phyloP scores from a whole-genome alignment of 2,329 filamentous ascomycete species.

The Alternaria brassicae region DNA sequence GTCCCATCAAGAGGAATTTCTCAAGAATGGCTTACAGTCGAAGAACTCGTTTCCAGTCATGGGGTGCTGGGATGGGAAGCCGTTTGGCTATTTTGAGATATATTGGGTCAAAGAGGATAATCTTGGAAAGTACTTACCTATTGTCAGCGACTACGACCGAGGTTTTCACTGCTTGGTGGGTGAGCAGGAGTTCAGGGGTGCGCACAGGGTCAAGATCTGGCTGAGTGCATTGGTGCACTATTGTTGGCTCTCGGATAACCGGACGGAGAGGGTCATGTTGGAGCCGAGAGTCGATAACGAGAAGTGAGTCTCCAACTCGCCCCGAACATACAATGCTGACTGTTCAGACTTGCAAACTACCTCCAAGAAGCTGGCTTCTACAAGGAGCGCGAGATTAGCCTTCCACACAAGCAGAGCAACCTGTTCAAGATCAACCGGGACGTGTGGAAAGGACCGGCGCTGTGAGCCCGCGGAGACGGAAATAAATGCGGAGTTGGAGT shows the following conservation, averaged over 20 bases:
- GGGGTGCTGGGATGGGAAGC: conserved; percentile 91
- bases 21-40: conserved; percentile 69
- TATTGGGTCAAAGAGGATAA: conserved; percentile 97
- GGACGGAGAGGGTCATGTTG: conserved; percentile 82
- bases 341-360: conserved; percentile 69
- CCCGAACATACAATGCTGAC: conserved; percentile 14
- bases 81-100: conserved; percentile 96
- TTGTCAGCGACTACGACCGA: conserved; percentile 80
- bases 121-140: conserved; percentile 72
- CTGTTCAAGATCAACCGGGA: conserved; percentile 82
- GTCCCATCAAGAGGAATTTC: conserved; percentile 69
- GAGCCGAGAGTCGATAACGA: conserved; percentile 92
- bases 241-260: conserved; percentile 76
- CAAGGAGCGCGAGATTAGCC: conserved; percentile 83
- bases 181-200: conserved; percentile 87
- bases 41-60: conserved; percentile 88
- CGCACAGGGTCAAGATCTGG: conserved; percentile 80
- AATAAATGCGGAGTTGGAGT: conserved; percentile 16
- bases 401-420: conserved; percentile 93
- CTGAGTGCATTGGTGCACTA: conserved; percentile 86
- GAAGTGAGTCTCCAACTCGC: conserved; percentile 65
- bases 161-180: conserved; percentile 89
- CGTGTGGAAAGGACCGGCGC: conserved; percentile 63
- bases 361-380: conserved; percentile 79
- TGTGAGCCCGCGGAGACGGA: conserved; percentile 25